phyloP scores from a whole-genome alignment of 441 rosid genomes.

The Mallotus repandus region DNA sequence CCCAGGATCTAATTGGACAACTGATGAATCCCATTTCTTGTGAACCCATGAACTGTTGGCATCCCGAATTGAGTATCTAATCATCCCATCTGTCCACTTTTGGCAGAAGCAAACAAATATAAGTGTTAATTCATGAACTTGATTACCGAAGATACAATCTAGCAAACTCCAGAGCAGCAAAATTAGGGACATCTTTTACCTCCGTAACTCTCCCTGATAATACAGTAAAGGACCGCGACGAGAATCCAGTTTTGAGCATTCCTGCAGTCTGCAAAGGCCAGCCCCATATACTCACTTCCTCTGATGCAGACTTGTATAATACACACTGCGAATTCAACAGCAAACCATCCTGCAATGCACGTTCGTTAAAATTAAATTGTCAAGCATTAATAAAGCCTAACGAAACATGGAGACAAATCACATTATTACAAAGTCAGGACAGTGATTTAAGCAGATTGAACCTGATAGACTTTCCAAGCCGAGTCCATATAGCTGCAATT shows the following conservation, averaged over 20 bases:
- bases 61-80: conserved; percentile 41
- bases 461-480: conserved; percentile 74
- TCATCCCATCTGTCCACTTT: conserved; percentile 70
- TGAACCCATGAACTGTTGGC: conserved; percentile 54
- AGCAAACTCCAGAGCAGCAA: background rate
- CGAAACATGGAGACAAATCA: background rate
- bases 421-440: background rate
- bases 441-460: conserved; percentile 15
- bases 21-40: conserved; percentile 52
- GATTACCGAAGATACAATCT: background rate
- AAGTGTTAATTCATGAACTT: conserved; percentile 4
- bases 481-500: conserved; percentile 57
- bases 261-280: conserved; percentile 94
- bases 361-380: background rate
- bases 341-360: conserved; percentile 45
- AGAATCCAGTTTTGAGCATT: conserved; percentile 53
- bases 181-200: conserved; percentile 31
- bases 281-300: conserved; percentile 90
- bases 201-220: conserved; percentile 79
- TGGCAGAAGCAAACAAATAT: conserved; percentile 11
- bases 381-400: background rate
- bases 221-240: conserved; percentile 52
- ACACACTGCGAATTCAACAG: conserved; percentile 60
- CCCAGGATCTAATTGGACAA: conserved; percentile 65
- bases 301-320: conserved; percentile 62